phyloP scores from a whole-genome alignment of 1,284 basidiomycete species.

The Pseudozyma thailandica region DNA sequence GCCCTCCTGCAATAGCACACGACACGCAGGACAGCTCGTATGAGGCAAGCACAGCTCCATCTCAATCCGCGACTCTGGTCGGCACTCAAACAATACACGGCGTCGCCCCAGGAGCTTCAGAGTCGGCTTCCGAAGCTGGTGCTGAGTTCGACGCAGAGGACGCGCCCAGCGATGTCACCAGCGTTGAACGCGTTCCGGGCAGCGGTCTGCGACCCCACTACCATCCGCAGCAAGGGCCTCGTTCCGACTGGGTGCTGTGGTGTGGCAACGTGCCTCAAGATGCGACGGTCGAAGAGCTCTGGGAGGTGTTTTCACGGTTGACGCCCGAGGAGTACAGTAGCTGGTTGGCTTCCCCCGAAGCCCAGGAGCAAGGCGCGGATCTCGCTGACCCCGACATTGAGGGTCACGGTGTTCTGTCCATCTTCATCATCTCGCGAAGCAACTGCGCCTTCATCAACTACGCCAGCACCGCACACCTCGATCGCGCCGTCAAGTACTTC shows the following conservation, averaged over 20 bases:
- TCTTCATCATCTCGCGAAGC: constrained; percentile 90
- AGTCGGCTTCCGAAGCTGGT: constrained; percentile 6
- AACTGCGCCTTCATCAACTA: constrained; percentile 95
- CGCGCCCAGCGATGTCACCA: constrained; percentile 9
- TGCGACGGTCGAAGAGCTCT: constrained; percentile 86
- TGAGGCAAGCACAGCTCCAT: not conserved
- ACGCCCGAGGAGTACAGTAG: constrained; percentile 26
- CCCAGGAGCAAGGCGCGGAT: constrained; percentile 7
- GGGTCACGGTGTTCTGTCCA: constrained; percentile 78
- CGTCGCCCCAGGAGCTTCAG: not conserved
- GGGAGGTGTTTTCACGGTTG: constrained; percentile 77
- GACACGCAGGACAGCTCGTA: not conserved
- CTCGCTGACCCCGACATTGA: constrained; percentile 9
- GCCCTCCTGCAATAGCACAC: constrained; percentile 3
- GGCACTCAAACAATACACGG: constrained; percentile 1
- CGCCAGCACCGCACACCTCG: constrained; percentile 75
- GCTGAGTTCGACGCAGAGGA: constrained; percentile 4
- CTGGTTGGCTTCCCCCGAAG: constrained; percentile 25
- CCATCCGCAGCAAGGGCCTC: constrained; percentile 69
- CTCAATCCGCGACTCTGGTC: constrained; percentile 4
- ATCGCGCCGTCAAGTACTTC: constrained; percentile 78
- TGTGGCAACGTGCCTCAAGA: constrained; percentile 85
- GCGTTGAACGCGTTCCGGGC: constrained; percentile 34
- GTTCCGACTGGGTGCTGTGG: constrained; percentile 97
- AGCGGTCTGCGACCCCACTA: constrained; percentile 43